Evolutionary conservation across 352 stramenopile species (phyloP), one percentile per base, ranked within the genome.

Genomic region (Elongisporangium anandrum): DNA sequence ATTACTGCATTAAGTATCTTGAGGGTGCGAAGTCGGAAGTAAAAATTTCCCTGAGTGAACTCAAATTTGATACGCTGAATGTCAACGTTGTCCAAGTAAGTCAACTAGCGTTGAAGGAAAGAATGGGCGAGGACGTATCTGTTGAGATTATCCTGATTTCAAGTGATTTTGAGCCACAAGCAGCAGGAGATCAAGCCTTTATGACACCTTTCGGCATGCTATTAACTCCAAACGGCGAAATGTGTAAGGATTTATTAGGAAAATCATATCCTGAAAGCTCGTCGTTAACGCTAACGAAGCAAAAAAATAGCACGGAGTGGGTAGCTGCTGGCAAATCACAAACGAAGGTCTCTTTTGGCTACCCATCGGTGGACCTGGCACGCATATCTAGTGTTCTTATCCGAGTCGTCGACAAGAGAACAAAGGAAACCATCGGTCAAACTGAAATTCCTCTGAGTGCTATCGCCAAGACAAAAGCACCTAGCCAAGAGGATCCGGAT

Each of bases 141-240:
- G 75, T 78, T 1, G 66, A 88, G 53, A 55, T 90, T 12, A 24
- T 75, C 24, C 63, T 90, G 1, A 24, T 81, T 19, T 90, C 80
- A 12, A 70, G 72, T 26, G 80, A 90, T 49, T 84, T 81, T 41
- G 52, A 69, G 20, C n/a, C 54, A 0, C 63, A 77, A 16, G 41
- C 60, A 8, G 29, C 60, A 4, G 52, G 23, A 4, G 68, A 72
- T 24, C 54, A 67, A 12, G 58, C 57, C 1, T 34, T 63, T 2
- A 66, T 23, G 34, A 85, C 73, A 1, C 71, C 73, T 2, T 85
- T 87, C 45, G 73, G 72, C 2, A 22, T 84, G 7, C 51, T 66
- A 4, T 55, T 90, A 4, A 74, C 69, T 2, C 60, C 69, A 9
- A 47, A 51, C 4, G 80, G 80, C 13, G 80, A 85, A 29, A 85